Base-by-base conservation (phyloP, 139 green algal genomes). In the Asterochloris erici region DNA sequence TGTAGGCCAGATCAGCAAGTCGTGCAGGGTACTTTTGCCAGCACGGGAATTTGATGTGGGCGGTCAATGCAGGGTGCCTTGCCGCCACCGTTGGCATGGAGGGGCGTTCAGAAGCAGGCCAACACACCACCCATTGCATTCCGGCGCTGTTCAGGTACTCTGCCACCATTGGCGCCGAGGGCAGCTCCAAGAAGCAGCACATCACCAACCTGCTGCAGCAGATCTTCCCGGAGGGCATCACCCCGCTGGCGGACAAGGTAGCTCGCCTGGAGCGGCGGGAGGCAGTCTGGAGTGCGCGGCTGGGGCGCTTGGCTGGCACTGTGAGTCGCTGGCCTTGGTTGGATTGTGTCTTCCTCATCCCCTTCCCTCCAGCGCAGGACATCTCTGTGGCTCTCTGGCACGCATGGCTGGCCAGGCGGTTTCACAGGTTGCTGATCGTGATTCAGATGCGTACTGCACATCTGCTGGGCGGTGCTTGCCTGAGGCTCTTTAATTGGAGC, bases 141-240 rank as follows among this genome's bases (percentile, higher is more conserved):
- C 38, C 38, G 6, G 4, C 4, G 6, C 38, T 54, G 38, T 54
- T 2, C 38, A 54, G 38, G 24, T 82, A 82, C 78, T 82, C 61
- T 61, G 54, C 21, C 63, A 74, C 14, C 27, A 63, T 74, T 24
- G 78, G 78, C 9, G 54, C 78, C 19, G 78, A 82, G 28, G 62
- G 62, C 27, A 80, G 47, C 60, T 26, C 54, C 77, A 82, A 82
- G 78, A 63, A 66, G 78, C 78, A 82, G 27, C 73, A 82, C 63
- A 63, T 82, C 15, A 74, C 19, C 63, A 64, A 21, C 27, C 78
- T 82, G 27, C 28, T 82, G 78, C 63, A 74, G 63, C 68, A 64
- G 14, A 82, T 82, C 78, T 82, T 82, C 26, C 78, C 78, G 47
- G 78, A 74, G 38, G 78, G 78, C 14, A 62, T 82, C 10, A 63